Evolutionary conservation across 768 basidiomycete genomes (phyloP).

Genomic region (Omphalotus guepiniiformis): DNA sequence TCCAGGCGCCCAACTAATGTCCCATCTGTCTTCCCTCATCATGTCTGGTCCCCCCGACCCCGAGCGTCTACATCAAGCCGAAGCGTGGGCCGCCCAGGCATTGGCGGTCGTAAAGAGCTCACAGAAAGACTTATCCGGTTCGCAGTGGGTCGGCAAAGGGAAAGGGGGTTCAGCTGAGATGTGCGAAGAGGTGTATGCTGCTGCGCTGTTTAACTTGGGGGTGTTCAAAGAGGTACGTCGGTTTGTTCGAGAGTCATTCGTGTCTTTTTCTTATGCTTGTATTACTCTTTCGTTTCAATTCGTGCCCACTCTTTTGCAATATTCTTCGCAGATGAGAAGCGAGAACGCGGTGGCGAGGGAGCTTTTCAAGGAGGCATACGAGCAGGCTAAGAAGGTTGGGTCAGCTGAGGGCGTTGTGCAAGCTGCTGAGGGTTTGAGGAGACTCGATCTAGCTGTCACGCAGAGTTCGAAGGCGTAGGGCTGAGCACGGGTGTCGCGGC

Average conservation of each 20-base stretch:
- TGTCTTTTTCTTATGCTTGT: no score
- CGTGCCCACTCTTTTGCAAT: neutral
- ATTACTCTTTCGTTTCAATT: neutral
- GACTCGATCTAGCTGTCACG: neutral
- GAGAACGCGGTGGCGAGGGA: conserved; percentile 31
- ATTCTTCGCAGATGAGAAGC: conserved; percentile 29
- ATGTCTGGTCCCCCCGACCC: conserved; percentile 26
- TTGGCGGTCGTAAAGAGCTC: conserved; percentile 29
- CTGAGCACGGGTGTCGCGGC: no score
- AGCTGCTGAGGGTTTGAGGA: conserved; percentile 22
- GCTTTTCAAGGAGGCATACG: conserved; percentile 25
- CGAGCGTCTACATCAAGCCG: conserved; percentile 42
- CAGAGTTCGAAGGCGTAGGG: no score
- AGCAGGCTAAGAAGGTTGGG: conserved; percentile 34
- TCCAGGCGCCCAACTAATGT: conserved; percentile 44
- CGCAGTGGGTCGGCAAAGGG: no score
- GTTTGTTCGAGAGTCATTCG: no score
- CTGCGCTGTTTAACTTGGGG: conserved; percentile 59
- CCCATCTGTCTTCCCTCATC: conserved; percentile 40
- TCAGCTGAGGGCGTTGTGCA: conserved; percentile 28
- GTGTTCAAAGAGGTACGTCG: conserved; percentile 47
- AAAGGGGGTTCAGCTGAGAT: conserved; percentile 25
- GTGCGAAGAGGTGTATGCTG: conserved; percentile 55
- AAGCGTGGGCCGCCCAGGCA: conserved; percentile 58
- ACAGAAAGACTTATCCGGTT: no score